phyloP scores from a whole-genome alignment of 2,329 filamentous ascomycete species.

The Fusarium sp. region DNA sequence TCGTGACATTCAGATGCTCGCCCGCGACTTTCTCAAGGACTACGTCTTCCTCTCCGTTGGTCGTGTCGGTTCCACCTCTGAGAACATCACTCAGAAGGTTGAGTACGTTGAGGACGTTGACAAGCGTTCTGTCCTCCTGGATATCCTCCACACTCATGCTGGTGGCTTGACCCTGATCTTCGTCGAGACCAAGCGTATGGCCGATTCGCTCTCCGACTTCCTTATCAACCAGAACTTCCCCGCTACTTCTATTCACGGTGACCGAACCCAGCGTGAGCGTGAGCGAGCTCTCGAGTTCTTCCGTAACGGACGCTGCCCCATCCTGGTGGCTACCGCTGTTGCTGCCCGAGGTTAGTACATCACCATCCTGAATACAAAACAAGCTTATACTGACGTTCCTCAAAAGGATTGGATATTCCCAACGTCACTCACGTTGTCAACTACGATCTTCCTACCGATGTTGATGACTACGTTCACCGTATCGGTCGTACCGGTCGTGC shows the following conservation, averaged over 20 bases:
- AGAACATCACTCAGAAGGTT: conserved; percentile 99
- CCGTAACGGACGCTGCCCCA: conserved; percentile 93
- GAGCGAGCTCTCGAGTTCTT: conserved; percentile 98
- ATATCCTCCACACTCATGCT: conserved; percentile 95
- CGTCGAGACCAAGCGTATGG: conserved; percentile 99
- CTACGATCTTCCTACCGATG: conserved; percentile 98
- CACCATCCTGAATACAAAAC: no score
- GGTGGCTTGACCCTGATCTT: conserved; percentile 94
- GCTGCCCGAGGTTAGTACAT: conserved; percentile 69
- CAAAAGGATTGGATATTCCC: conserved; percentile 82
- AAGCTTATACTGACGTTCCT: background rate
- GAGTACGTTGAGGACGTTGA: conserved; percentile 97
- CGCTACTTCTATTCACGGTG: conserved; percentile 97
- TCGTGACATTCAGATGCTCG: conserved; percentile 98
- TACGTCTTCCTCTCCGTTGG: conserved; percentile 99
- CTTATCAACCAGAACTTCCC: conserved; percentile 99
- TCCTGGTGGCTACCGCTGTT: conserved; percentile 95
- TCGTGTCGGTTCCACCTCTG: conserved; percentile 98
- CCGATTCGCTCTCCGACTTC: conserved; percentile 96
- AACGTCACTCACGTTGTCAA: conserved; percentile 98
- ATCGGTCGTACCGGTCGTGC: conserved; percentile 99
- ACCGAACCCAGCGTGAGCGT: conserved; percentile 98
- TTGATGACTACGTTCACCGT: conserved; percentile 98
- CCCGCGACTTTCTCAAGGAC: conserved; percentile 98
- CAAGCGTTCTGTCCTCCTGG: conserved; percentile 97